Evolutionary conservation across 2,329 filamentous ascomycete genomes (phyloP).

Genomic region (Xylaria sp.): DNA sequence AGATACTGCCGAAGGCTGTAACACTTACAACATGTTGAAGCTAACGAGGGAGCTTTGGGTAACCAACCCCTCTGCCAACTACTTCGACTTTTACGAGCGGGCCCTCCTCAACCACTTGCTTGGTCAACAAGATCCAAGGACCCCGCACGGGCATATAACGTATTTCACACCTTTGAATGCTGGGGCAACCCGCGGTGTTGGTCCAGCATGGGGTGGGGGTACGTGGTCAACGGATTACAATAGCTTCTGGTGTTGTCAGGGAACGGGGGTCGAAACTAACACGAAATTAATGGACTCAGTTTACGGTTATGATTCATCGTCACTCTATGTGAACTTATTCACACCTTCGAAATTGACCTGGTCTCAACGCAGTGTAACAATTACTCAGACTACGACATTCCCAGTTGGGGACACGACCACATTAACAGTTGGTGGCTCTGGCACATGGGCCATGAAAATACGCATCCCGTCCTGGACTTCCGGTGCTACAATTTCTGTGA

Average conservation of each 20-base stretch:
- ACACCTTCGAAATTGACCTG: slow-evolving; percentile 53
- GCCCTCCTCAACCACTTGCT: slow-evolving; percentile 57
- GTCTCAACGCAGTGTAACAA: slow-evolving; percentile 46
- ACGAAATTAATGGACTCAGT: slow-evolving; percentile 60
- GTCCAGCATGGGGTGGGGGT: slow-evolving; percentile 55
- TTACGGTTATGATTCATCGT: slow-evolving; percentile 51
- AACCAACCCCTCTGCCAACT: slow-evolving; percentile 48
- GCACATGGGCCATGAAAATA: slow-evolving; percentile 44
- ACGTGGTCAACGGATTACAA: slow-evolving; percentile 54
- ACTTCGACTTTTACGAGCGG: slow-evolving; percentile 61
- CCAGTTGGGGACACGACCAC: slow-evolving; percentile 49
- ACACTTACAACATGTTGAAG: slow-evolving; percentile 64
- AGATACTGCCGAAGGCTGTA: slow-evolving; percentile 59
- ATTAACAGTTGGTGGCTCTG: slow-evolving; percentile 45
- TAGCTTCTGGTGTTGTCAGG: slow-evolving; percentile 40
- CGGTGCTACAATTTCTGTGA: slow-evolving; percentile 48
- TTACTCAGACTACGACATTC: slow-evolving; percentile 52
- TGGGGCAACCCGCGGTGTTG: slow-evolving; percentile 53
- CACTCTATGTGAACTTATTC: slow-evolving; percentile 57
- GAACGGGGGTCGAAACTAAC: slow-evolving; percentile 58
- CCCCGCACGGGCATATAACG: slow-evolving; percentile 55
- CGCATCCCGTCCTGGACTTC: slow-evolving; percentile 55
- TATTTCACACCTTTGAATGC: slow-evolving; percentile 59
- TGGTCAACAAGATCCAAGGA: slow-evolving; percentile 53
- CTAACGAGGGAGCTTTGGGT: slow-evolving; percentile 58